Conservation (phyloP, 1,284 basidiomycete genomes). For the Irpex sp. region DNA sequence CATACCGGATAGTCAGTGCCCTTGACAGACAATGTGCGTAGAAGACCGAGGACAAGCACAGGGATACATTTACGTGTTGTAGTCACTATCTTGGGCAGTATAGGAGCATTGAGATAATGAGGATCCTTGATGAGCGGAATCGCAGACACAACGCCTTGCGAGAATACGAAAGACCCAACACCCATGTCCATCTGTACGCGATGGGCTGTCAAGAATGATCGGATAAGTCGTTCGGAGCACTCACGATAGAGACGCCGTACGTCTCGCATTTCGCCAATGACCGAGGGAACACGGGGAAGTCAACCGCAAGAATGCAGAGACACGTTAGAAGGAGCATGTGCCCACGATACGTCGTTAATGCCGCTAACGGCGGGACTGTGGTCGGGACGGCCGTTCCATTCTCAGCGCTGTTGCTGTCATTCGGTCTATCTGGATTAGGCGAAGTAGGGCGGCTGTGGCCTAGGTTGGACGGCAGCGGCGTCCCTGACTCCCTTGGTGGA, state of each 20-base stretch:
- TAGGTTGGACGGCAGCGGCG: constrained; percentile 45
- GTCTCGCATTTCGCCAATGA: constrained; percentile 91
- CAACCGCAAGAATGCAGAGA: constrained; percentile 92
- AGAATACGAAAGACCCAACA: constrained; percentile 95
- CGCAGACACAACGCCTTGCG: constrained; percentile 87
- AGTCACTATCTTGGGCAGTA: constrained; percentile 46
- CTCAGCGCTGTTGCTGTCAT: constrained; percentile 4
- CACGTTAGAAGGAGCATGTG: constrained; percentile 96
- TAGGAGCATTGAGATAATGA: constrained; percentile 43
- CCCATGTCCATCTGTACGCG: constrained; percentile 89
- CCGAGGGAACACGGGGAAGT: constrained; percentile 92
- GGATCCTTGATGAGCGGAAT: constrained; percentile 70
- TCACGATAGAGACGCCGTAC: constrained; percentile 87
- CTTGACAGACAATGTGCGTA: constrained; percentile 87
- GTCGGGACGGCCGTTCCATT: constrained; percentile 5
- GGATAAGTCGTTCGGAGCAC: constrained; percentile 25
- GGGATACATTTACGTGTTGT: constrained; percentile 63
- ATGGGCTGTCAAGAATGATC: constrained; percentile 4
- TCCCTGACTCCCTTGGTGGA: constrained; percentile 40
- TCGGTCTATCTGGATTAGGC: constrained; percentile 15
- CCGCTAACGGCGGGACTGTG: constrained; percentile 46
- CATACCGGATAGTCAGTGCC: constrained; percentile 90
- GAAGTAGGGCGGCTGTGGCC: constrained; percentile 14
- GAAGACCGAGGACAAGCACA: constrained; percentile 70
- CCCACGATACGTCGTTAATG: constrained; percentile 86